Evolutionary conservation across 495 filamentous ascomycete genomes (phyloP).

Genomic region (Trichoderma reesei): DNA sequence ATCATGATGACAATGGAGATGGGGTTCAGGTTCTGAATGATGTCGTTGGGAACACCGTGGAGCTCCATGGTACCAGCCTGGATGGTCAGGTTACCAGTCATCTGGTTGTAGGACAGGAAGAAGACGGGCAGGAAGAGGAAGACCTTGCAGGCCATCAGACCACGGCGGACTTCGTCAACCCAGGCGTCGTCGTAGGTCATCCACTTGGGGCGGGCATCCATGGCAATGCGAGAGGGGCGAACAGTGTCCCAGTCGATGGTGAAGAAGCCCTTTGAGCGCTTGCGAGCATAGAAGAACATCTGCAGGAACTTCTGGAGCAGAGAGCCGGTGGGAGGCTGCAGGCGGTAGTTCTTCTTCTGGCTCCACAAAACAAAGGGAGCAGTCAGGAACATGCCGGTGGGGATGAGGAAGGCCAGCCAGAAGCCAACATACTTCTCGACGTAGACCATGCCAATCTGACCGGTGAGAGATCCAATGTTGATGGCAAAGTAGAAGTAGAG

Average conservation of each 20-base stretch:
- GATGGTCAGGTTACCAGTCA: slow-evolving; percentile 55
- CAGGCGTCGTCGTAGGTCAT: slow-evolving; percentile 64
- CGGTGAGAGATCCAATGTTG: slow-evolving; percentile 49
- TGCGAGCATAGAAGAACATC: slow-evolving; percentile 44
- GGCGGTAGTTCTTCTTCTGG: slow-evolving; percentile 47
- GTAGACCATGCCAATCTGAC: slow-evolving; percentile 42
- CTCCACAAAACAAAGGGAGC: slow-evolving; percentile 47
- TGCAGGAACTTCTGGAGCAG: slow-evolving; percentile 50
- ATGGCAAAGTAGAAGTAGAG: slow-evolving; percentile 55
- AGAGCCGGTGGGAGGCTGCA: slow-evolving; percentile 47
- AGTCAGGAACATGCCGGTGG: slow-evolving; percentile 42
- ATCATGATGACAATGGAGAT: slow-evolving; percentile 64
- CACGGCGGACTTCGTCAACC: slow-evolving; percentile 62
- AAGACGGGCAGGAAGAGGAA: slow-evolving; percentile 47
- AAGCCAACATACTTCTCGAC: slow-evolving; percentile 62
- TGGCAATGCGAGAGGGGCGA: slow-evolving; percentile 44
- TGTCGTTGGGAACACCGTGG: slow-evolving; percentile 60
- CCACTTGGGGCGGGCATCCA: slow-evolving; percentile 40
- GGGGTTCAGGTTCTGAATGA: slow-evolving; percentile 64
- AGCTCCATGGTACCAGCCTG: slow-evolving; percentile 60
- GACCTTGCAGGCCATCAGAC: slow-evolving; percentile 55
- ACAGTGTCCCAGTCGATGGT: slow-evolving; percentile 43
- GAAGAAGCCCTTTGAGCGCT: slow-evolving; percentile 49
- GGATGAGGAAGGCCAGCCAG: slow-evolving; percentile 51
- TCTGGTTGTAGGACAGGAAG: slow-evolving; percentile 34